Conservation (phyloP, 1,139 yeast species). For the Nadsonia commutata region DNA sequence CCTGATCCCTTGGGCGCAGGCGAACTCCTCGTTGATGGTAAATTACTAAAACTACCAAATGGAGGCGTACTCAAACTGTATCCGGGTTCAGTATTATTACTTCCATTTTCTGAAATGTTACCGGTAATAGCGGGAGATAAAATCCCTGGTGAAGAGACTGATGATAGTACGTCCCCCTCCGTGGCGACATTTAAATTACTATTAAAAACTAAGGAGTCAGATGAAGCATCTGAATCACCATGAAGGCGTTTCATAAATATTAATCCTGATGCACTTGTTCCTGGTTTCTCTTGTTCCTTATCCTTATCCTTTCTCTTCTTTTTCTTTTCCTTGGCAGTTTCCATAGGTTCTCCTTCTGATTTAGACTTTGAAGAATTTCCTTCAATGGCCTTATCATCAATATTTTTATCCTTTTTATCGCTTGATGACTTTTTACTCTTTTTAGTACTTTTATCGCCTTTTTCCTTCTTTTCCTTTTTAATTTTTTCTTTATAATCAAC, state of each 20-base stretch:
- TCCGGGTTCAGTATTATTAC: not conserved
- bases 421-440: not conserved
- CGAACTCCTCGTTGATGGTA: conserved; percentile 4
- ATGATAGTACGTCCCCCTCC: not conserved
- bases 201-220: not conserved
- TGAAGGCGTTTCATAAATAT: not conserved
- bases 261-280: not conserved
- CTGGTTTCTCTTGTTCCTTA: not conserved
- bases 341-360: not conserved
- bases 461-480: not conserved
- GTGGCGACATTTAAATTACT: not conserved
- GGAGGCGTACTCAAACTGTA: not conserved
- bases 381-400: not conserved
- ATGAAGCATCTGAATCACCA: not conserved
- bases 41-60: not conserved
- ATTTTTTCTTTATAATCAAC: not conserved
- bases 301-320: not conserved
- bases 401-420: not conserved
- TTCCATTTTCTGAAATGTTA: conserved; percentile 20
- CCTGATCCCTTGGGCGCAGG: conserved; percentile 28
- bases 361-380: not conserved
- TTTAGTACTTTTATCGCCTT: not conserved
- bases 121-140: not conserved
- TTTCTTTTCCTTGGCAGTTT: not conserved
- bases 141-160: not conserved